Evolutionary conservation across 2,329 filamentous ascomycete genomes (phyloP).

Genomic region (Aotearoamyces nothofagi): DNA sequence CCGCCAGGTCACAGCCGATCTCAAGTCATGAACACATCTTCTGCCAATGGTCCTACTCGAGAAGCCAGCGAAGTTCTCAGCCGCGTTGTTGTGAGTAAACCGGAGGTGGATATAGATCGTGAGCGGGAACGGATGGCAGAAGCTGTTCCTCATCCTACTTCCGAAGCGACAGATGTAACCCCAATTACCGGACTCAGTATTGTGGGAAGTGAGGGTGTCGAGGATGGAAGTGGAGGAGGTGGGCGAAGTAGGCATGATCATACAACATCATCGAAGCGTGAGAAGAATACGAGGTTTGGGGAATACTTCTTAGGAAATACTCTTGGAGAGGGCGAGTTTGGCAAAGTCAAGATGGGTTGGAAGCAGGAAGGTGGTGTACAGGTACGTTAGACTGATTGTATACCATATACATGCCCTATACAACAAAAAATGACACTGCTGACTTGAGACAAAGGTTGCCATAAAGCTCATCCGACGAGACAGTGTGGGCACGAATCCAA

Average conservation of each 20-base stretch:
- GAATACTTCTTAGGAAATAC: conserved; percentile 94
- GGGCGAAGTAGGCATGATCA: conserved; percentile 46
- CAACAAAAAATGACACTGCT: neutral
- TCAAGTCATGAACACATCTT: conserved; percentile 29
- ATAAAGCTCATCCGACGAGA: conserved; percentile 97
- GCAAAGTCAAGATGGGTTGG: conserved; percentile 97
- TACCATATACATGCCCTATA: too few species aligned
- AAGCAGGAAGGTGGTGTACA: conserved; percentile 87
- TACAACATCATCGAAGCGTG: conserved; percentile 23
- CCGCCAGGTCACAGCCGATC: conserved; percentile 14
- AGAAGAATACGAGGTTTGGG: conserved; percentile 80
- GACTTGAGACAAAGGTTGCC: conserved; percentile 47
- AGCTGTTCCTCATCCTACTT: conserved; percentile 28
- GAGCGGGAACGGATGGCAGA: conserved; percentile 56
- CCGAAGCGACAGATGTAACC: conserved; percentile 26
- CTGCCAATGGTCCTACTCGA: conserved; percentile 44
- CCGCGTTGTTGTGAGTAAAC: conserved; percentile 61
- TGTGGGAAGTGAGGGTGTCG: conserved; percentile 31
- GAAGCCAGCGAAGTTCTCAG: conserved; percentile 71
- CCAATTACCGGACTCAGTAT: conserved; percentile 31
- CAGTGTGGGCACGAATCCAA: conserved; percentile 74
- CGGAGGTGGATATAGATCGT: conserved; percentile 56
- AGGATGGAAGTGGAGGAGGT: conserved; percentile 24
- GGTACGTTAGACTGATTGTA: conserved; percentile 25
- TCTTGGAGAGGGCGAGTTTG: conserved; percentile 94